Evolutionary conservation across 2,329 filamentous ascomycete species (phyloP).

Genomic region (Remersonia thermophila): DNA sequence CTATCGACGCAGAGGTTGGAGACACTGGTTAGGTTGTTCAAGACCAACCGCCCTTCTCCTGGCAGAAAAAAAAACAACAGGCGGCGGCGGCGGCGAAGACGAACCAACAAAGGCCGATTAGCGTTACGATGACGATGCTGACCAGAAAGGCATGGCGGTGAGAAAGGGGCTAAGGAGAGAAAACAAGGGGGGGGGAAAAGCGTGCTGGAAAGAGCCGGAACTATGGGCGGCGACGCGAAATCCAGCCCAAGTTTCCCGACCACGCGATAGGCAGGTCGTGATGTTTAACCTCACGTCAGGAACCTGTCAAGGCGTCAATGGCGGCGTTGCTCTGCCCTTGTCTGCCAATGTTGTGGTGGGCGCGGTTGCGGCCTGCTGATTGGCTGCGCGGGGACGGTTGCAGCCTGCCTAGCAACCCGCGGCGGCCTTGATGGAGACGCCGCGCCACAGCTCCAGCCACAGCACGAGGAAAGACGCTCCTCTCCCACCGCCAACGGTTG

Average conservation of each 20-base stretch:
- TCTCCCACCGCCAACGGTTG: too few species aligned
- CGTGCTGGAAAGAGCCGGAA: slow-evolving; percentile 6
- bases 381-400: slow-evolving; percentile 21
- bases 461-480: too few species aligned
- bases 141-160: too few species aligned
- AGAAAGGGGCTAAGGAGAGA: not conserved
- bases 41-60: too few species aligned
- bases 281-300: not conserved
- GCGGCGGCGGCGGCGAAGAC: too few species aligned
- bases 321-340: slow-evolving; percentile 10
- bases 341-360: slow-evolving; percentile 32
- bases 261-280: slow-evolving; percentile 3
- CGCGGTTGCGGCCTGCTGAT: slow-evolving; percentile 23
- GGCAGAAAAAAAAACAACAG: too few species aligned
- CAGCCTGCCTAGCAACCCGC: slow-evolving; percentile 26
- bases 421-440: not conserved
- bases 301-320: slow-evolving; percentile 12
- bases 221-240: slow-evolving; percentile 4
- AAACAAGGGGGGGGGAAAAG: slow-evolving; percentile 9
- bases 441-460: slow-evolving; percentile 9
- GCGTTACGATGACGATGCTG: not conserved
- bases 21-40: slow-evolving; percentile 2
- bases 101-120: too few species aligned
- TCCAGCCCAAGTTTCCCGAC: slow-evolving; percentile 7
- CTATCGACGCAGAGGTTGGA: too few species aligned